These are phyloP conservation scores for Cardamine occulta DNA, from an alignment of 345 rosid genomes.

Conservation along the genomic window DNA sequence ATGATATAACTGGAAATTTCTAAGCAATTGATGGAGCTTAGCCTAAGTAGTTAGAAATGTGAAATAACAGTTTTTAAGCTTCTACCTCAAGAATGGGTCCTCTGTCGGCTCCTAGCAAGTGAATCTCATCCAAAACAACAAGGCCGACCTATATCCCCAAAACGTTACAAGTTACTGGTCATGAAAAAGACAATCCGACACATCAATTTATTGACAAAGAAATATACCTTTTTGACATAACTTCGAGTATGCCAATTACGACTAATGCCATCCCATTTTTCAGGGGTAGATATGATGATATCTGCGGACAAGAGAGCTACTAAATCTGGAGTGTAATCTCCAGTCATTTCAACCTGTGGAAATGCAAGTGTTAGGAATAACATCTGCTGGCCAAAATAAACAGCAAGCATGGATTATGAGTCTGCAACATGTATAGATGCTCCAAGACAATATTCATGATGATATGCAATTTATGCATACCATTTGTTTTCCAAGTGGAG, in stretches of 20 bases:
- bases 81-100: conserved; percentile 98
- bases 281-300: conserved; percentile 95
- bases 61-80: conserved; percentile 23
- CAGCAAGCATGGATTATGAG: conserved; percentile 18
- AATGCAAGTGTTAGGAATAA: conserved; percentile 24
- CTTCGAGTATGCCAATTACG: conserved; percentile 98
- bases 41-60: conserved; percentile 22
- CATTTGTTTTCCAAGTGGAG: conserved; percentile 91
- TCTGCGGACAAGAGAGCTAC: conserved; percentile 98
- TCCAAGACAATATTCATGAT: conserved; percentile 11
- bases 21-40: conserved; percentile 21
- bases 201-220: conserved; percentile 24
- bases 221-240: conserved; percentile 85
- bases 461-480: conserved; percentile 45
- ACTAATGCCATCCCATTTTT: conserved; percentile 99
- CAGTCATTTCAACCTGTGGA: conserved; percentile 96
- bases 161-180: conserved; percentile 12
- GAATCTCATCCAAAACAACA: conserved; percentile 97
- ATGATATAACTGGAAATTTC: conserved; percentile 27
- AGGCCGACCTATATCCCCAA: conserved; percentile 78
- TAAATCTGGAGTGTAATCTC: conserved; percentile 98
- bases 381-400: conserved; percentile 26
- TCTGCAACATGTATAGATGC: conserved; percentile 29
- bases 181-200: conserved; percentile 26
- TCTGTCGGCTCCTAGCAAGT: conserved; percentile 95